Conservation (phyloP, 306 rosid genomes). For the Fragaria iinumae region DNA sequence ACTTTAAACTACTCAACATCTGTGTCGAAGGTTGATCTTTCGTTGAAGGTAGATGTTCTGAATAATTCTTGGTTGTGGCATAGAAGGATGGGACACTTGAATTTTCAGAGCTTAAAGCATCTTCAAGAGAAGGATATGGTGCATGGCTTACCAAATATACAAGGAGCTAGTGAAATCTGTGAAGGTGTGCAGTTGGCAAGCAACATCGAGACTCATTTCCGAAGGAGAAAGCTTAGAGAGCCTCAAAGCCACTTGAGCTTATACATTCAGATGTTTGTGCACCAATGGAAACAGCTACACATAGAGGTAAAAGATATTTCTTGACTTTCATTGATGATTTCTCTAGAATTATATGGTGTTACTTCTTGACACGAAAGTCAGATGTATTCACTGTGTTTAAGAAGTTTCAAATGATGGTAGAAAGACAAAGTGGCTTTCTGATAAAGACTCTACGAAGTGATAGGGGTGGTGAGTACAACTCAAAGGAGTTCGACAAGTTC, state of each 20-base stretch:
- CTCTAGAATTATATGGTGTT: not conserved
- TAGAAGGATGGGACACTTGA: not conserved
- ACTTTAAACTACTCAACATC: not conserved
- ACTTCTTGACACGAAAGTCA: not conserved
- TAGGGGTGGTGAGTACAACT: constrained; percentile 1
- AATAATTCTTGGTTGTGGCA: not conserved
- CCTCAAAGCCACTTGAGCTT: not conserved
- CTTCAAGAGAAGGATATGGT: not conserved
- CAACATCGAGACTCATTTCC: not conserved
- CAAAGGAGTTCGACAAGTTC: not conserved
- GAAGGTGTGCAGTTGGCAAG: not conserved
- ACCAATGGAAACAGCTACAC: not conserved
- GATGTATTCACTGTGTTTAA: not conserved
- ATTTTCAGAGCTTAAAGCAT: not conserved
- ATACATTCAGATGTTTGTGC: not conserved
- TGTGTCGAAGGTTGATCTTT: not conserved
- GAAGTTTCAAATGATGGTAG: not conserved
- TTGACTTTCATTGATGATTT: not conserved
- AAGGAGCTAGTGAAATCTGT: not conserved
- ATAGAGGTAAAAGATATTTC: not conserved
- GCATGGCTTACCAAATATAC: not conserved
- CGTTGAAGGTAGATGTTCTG: not conserved
- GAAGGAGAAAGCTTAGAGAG: not conserved
- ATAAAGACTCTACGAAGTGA: constrained; percentile 4
- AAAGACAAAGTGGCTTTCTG: not conserved